Evolutionary conservation across 345 rosid genomes (phyloP).

Genomic region (Heritiera fomes): DNA sequence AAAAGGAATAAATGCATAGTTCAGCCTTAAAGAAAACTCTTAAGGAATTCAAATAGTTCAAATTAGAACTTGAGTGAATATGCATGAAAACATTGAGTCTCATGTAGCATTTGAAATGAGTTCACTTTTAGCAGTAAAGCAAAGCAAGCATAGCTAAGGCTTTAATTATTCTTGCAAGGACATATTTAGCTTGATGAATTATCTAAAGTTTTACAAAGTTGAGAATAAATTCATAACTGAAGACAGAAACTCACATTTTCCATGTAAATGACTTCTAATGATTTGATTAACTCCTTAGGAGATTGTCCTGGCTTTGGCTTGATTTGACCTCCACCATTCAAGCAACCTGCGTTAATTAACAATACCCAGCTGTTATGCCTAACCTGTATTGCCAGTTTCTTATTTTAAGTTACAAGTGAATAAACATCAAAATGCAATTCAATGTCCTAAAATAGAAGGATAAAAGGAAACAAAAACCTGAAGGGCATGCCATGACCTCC

Average conservation of each 20-base stretch:
- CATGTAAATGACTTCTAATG: slow-evolving; percentile 63
- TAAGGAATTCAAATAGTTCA: neutral
- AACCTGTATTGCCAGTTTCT: neutral
- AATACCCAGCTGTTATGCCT: neutral
- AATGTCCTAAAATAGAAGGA: neutral
- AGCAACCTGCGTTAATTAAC: slow-evolving; percentile 58
- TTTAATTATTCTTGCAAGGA: neutral
- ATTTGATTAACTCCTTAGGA: slow-evolving; percentile 69
- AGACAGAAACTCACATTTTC: slow-evolving; percentile 58
- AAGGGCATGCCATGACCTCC: slow-evolving; percentile 98
- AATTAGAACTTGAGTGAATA: neutral
- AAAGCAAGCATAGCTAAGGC: neutral
- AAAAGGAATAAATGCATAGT: neutral
- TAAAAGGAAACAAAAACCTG: slow-evolving; percentile 50
- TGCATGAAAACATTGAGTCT: neutral
- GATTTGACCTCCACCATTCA: slow-evolving; percentile 94
- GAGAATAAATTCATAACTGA: neutral
- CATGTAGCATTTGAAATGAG: neutral
- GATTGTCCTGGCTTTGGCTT: slow-evolving; percentile 85
- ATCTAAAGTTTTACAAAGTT: neutral
- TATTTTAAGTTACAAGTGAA: neutral
- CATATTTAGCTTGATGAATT: neutral
- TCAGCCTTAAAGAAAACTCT: neutral
- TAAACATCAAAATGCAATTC: neutral
- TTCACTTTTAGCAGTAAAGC: neutral